These are phyloP conservation scores for Yamadazyma diospyri DNA, from an alignment of 1,139 yeast genomes.

Conservation along the genomic window DNA sequence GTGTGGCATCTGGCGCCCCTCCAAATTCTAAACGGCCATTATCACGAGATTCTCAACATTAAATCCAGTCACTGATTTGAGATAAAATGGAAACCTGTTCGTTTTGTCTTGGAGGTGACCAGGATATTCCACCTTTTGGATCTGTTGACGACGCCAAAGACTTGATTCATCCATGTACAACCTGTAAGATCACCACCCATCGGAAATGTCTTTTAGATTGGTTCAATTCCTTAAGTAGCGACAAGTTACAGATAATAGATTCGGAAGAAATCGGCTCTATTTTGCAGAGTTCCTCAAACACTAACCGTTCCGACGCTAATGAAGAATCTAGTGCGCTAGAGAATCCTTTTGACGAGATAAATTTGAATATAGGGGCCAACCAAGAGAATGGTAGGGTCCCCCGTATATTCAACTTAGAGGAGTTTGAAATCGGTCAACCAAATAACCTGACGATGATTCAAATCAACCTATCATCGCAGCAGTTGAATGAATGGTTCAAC, in stretches of 20 bases:
- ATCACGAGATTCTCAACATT: constrained; percentile 2
- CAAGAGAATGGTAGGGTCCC: not conserved
- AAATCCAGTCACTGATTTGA: not conserved
- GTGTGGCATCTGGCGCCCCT: too few species aligned
- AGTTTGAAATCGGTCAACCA: constrained; percentile 6
- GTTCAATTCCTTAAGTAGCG: constrained; percentile 37
- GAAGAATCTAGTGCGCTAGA: not conserved
- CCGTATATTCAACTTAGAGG: constrained; percentile 3
- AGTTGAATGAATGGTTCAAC: constrained; percentile 19
- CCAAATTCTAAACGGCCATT: too few species aligned
- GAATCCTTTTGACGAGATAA: not conserved
- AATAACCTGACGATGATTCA: constrained; percentile 5
- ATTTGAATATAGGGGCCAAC: not conserved
- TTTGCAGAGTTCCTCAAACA: not conserved
- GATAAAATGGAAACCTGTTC: constrained; percentile 24
- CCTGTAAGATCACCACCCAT: constrained; percentile 38
- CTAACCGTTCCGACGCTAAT: not conserved
- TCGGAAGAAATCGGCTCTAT: constrained; percentile 9
- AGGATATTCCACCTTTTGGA: constrained; percentile 44
- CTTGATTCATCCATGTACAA: constrained; percentile 38
- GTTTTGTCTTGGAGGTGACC: constrained; percentile 39
- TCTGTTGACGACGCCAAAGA: constrained; percentile 35
- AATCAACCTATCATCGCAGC: constrained; percentile 19
- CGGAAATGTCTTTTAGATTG: constrained; percentile 42
- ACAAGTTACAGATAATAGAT: constrained; percentile 26